Conservation (phyloP, 140 eudicot genomes). For the Ambrosia hybrid region DNA sequence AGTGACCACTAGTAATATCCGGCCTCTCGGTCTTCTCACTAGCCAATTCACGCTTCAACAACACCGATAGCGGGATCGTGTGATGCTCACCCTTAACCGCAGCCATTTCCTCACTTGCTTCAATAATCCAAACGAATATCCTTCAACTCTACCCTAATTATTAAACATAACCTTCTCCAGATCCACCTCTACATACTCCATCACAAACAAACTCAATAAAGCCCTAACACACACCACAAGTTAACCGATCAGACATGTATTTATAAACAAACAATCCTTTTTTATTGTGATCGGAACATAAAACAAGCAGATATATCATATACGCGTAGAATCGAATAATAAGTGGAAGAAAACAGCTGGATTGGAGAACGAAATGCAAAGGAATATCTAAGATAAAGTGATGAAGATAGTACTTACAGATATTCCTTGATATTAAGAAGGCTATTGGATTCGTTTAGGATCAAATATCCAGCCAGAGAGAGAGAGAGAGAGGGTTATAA, state of each 20-base stretch:
- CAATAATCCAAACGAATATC: conserved; percentile 15
- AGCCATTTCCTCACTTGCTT: conserved; percentile 26
- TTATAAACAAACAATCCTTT: not conserved
- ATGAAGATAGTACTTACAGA: conserved; percentile 25
- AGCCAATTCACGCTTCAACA: conserved; percentile 73
- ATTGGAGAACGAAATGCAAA: not conserved
- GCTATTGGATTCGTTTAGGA: too few relatives aligned
- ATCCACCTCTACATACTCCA: conserved; percentile 24
- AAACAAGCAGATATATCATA: not conserved
- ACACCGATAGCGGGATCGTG: conserved; percentile 74
- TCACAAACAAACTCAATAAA: conserved; percentile 8
- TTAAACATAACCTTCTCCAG: not conserved
- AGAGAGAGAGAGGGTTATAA: too few relatives aligned
- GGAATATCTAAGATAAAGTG: conserved; percentile 1
- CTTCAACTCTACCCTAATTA: not conserved
- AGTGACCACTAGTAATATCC: conserved; percentile 61
- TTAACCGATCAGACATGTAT: not conserved
- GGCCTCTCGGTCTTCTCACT: conserved; percentile 81
- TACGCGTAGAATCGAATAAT: too few relatives aligned
- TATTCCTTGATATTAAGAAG: not conserved
- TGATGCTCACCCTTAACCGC: conserved; percentile 70
- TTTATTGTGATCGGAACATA: too few relatives aligned
- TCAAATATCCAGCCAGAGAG: too few relatives aligned
- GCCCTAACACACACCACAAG: conserved; percentile 11
- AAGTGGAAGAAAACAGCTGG: not conserved